Evolutionary conservation across 768 basidiomycete genomes (phyloP).

Genomic region (Melanogaster broomeanus): DNA sequence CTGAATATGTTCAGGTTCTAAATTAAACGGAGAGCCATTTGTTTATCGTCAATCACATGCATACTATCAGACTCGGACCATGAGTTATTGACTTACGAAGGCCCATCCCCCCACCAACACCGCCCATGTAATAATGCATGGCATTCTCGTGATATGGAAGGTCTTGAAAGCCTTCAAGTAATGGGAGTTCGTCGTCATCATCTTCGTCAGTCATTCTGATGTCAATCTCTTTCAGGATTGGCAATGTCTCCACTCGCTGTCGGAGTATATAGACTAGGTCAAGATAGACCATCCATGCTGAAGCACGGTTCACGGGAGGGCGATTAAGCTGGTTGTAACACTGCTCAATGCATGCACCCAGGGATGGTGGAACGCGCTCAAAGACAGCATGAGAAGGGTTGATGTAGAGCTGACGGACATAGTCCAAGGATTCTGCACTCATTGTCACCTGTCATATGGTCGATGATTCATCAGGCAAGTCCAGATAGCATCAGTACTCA

Average conservation of each 20-base stretch:
- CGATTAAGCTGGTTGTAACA: slow-evolving; percentile 22
- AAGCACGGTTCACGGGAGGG: slow-evolving; percentile 20
- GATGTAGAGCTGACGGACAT: slow-evolving; percentile 28
- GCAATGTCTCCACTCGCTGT: neutral
- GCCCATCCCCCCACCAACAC: slow-evolving; percentile 1
- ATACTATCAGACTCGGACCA: neutral
- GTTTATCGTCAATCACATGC: neutral
- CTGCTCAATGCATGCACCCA: slow-evolving; percentile 18
- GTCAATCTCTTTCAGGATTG: neutral
- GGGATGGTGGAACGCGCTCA: slow-evolving; percentile 33
- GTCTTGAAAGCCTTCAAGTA: neutral
- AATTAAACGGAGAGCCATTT: too few species aligned
- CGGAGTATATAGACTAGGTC: neutral
- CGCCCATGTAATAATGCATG: slow-evolving; percentile 5
- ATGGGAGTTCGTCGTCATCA: neutral
- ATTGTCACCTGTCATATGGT: slow-evolving; percentile 29
- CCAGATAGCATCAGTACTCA: too few species aligned
- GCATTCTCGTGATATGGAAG: neutral
- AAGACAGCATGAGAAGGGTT: slow-evolving; percentile 36
- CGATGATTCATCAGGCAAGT: too few species aligned
- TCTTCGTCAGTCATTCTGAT: neutral
- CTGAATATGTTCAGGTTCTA: neutral
- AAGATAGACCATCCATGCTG: slow-evolving; percentile 26
- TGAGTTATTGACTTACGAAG: neutral
- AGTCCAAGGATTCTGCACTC: slow-evolving; percentile 11